Evolutionary conservation across 305 asterid species (phyloP), one percentile per base, ranked within the genome.

Genomic region (Rubia tinctorum): DNA sequence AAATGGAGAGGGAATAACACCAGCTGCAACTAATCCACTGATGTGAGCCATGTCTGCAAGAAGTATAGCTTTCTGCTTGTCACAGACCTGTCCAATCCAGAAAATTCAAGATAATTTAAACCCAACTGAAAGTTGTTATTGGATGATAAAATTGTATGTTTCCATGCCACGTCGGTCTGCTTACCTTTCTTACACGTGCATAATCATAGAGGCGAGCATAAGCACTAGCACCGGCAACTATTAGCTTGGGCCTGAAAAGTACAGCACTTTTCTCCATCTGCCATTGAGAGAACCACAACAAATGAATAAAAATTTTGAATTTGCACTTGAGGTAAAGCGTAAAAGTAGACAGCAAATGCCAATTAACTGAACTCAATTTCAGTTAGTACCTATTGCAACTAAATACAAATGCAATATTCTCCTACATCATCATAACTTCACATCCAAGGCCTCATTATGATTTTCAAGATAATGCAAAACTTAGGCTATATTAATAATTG

Each of bases 221-320:
- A 76, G 96, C 96, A 84, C 95, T 88, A n/a, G 96, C 97, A 86
- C 96, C 96, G 8, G 96, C 96, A 67, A 90, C 95, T 18, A 91
- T 90, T 61, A 92, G 60, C 81, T 92, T 92, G 68, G 97, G 97
- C 92, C 97, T 80, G 88, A 82, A 92, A 53, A 92, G 96, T 64
- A 86, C 84, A 67, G 96, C 97, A 77, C 92, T 92, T 79, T 90
- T 88, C 84, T 90, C 97, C 82, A 92, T 75, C 97, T 92, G 91
- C 80, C 76, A 64, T 51, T 67, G 40, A 68, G 44, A 66, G 75
- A 73, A 49, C 63, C 75, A 49, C 71, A 66, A 59, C 62, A 61
- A 61, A 58, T 20, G 43, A 69, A 58, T 37, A 37, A 18, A 9
- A 5, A 10, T 27, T 11, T n/a, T 12, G 22, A 69, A 58, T 40